Evolutionary conservation across 352 stramenopile species (phyloP), one percentile per base, ranked within the genome.

Genomic region (Peronosclerospora sorghi): DNA sequence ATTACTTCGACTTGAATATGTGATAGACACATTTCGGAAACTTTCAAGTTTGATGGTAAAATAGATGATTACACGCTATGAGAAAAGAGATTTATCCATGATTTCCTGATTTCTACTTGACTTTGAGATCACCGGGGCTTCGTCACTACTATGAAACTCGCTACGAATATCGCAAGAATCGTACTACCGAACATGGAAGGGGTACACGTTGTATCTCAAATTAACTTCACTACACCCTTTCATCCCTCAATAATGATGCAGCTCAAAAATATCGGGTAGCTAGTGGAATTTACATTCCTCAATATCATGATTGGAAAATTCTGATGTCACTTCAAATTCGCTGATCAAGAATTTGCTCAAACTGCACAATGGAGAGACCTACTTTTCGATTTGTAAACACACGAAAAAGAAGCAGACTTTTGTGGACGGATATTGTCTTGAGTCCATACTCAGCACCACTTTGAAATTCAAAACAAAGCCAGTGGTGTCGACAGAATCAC

Each of bases 131-230:
- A 94, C 23, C 70, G 86, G 8, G 86, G 8, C 59, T 96, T 23
- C 84, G 89, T 8, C 64, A 89, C 48, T 95, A 88, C 48, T 97
- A 96, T 57, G 87, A 93, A 49, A 68, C 79, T 35, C 81, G 90
- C 30, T 98, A 95, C 65, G 93, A 98, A 59, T 83, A 90, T 60
- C 76, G 87, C 17, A 72, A 87, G 35, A 95, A 94, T 42, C 59
- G 96, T n/a, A n/a, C n/a, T n/a, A n/a, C n/a, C n/a, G n/a, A n/a
- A n/a, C 49, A 79, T 96, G 36, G 93, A 98, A 54, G 97, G 91
- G 92, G 93, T 14, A 32, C 13, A 32, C 28, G 8, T 26, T 26
- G 6, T 26, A 26, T 26, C 21, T 26, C 21, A 26, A 3, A 7
- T 26, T 26, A 7, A 26, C n/a, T n/a, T n/a, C n/a, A n/a, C n/a